Conservation (phyloP, 768 basidiomycete species). For the Kondoa malvinella region DNA sequence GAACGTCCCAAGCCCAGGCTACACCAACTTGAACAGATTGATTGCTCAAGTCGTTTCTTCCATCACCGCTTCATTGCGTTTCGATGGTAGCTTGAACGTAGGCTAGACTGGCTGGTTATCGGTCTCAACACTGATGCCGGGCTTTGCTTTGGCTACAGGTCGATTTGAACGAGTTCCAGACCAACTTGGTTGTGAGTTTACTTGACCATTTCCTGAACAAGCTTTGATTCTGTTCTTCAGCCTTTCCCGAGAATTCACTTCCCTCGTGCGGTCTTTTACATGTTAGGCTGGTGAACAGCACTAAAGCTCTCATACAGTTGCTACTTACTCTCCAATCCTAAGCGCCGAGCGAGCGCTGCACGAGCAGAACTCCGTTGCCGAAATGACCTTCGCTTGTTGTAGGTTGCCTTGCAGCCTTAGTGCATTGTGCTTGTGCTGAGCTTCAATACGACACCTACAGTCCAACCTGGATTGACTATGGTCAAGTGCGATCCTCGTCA, state of each 20-base stretch:
- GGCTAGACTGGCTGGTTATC: too few relatives aligned
- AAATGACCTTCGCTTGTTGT: constrained; percentile 71
- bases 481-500: constrained; percentile 89
- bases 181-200: constrained; percentile 53
- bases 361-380: constrained; percentile 90
- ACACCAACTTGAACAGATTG: constrained; percentile 83
- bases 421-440: background rate
- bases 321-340: constrained; percentile 78
- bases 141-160: too few relatives aligned
- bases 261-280: constrained; percentile 49
- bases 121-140: too few relatives aligned
- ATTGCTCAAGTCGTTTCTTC: constrained; percentile 98
- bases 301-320: background rate
- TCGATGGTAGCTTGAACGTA: constrained; percentile 94
- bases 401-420: constrained; percentile 67
- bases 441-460: constrained; percentile 40
- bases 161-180: constrained; percentile 96
- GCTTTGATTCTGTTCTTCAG: constrained; percentile 3
- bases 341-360: constrained; percentile 84
- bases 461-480: constrained; percentile 94
- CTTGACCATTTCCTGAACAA: background rate
- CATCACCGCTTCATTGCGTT: constrained; percentile 88
- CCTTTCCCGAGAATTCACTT: constrained; percentile 64
- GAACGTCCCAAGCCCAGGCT: constrained; percentile 64
- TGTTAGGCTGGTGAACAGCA: too few relatives aligned